These are phyloP conservation scores for Cornus kousa DNA, from an alignment of 148 eudicot species.

Conservation along the genomic window DNA sequence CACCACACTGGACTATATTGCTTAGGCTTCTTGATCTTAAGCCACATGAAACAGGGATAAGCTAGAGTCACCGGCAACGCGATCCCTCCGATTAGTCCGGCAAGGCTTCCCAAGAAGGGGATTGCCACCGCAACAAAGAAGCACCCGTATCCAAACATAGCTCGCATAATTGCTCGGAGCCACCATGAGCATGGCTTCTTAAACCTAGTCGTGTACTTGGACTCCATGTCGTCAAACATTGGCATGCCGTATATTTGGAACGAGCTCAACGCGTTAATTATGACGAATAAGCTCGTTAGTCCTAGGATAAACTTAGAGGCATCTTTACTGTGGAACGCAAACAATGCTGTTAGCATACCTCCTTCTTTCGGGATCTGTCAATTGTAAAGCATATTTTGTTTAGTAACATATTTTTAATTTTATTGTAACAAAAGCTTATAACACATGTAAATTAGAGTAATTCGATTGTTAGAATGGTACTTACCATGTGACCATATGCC, in stretches of 20 bases:
- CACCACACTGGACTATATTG: conserved; percentile 52
- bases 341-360: conserved; percentile 42
- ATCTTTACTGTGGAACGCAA: conserved; percentile 33
- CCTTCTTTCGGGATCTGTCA: conserved; percentile 40
- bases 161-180: background rate
- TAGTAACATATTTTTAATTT: no score
- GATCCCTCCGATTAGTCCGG: conserved; percentile 60
- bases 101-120: conserved; percentile 63
- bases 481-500: conserved; percentile 49
- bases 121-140: conserved; percentile 39
- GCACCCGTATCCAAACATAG: background rate
- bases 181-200: conserved; percentile 36
- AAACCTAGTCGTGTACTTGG: conserved; percentile 36
- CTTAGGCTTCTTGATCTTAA: conserved; percentile 47
- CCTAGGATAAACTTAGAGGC: conserved; percentile 32
- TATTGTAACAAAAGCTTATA: no score
- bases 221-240: conserved; percentile 42
- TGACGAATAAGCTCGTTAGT: conserved; percentile 24
- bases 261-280: conserved; percentile 39
- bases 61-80: conserved; percentile 63
- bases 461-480: background rate
- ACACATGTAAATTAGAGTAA: no score
- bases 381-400: background rate
- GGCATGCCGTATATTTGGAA: conserved; percentile 55
- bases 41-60: conserved; percentile 77